Evolutionary conservation across 495 filamentous ascomycete species (phyloP), one percentile per base, ranked within the genome.

Genomic region (Glonium stellatum): DNA sequence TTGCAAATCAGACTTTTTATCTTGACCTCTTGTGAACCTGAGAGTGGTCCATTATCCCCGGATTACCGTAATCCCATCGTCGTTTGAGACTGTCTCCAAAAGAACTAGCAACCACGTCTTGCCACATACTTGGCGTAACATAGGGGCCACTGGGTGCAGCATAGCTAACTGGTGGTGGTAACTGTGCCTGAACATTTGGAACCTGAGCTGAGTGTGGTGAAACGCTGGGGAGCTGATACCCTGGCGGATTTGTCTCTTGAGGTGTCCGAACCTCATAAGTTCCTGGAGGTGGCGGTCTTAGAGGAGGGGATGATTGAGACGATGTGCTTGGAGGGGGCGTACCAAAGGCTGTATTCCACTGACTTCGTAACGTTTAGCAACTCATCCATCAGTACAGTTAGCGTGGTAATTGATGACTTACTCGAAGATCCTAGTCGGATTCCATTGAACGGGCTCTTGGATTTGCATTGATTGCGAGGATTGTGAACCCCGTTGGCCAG

Each of bases 101-200:
- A 1, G 92, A 89, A 67, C 84, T 90, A 13, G 95, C 92, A 64
- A 98, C 92, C 47, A 85, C 90, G 67, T 96, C 88, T 72, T 96
- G 92, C 93, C 93, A 98, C 83, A 96, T 95, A 60, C 87, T 86
- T 11, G 93, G 90, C 12, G 89, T 95, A 58, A 98, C 89, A 63
- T 95, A 86, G 15, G 84, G 79, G 12, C 63, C 52, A n/a, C 54
- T 60, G 1, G 64, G 63, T n/a, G 65, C 39, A 19, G 62, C 51
- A 55, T 67, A 69, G 13, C 56, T 65, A 15, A 50, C 36, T 62
- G 68, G 50, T 13, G 60, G 36, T 1, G 60, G 60, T 6, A 67
- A 51, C 31, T 64, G 64, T 34, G 55, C 18, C 27, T 55, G 57
- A 23, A 60, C 37, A 23, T 36, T 53, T 18, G 56, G 58, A n/a